Evolutionary conservation across 2,329 filamentous ascomycete species (phyloP).

Genomic region (Ophiostoma piceae): DNA sequence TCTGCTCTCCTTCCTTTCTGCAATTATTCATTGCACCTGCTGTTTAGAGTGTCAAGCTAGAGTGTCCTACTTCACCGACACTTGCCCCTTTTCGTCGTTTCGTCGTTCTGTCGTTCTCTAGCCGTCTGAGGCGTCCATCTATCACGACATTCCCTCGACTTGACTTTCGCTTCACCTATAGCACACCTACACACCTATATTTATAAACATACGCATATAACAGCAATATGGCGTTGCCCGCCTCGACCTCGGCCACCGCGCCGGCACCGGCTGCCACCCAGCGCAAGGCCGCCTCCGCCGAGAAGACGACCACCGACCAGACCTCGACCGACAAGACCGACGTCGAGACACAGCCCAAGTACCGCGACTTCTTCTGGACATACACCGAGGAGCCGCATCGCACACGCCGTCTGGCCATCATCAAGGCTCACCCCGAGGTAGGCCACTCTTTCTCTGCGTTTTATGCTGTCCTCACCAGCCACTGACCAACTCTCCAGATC

Average conservation of each 20-base stretch:
- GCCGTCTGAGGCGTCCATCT: background rate
- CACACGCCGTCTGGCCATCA: slow-evolving; percentile 84
- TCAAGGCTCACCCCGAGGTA: slow-evolving; percentile 96
- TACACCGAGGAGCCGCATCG: slow-evolving; percentile 97
- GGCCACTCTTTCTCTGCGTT: slow-evolving; percentile 24
- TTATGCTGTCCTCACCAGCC: background rate
- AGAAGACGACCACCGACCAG: background rate
- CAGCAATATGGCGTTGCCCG: slow-evolving; percentile 18
- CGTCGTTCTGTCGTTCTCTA: background rate
- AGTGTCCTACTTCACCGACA: background rate
- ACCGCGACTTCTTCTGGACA: slow-evolving; percentile 87
- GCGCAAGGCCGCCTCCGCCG: background rate
- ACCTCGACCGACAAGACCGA: background rate
- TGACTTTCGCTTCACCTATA: background rate
- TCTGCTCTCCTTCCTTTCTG: background rate
- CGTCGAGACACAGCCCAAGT: slow-evolving; percentile 35
- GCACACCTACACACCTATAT: background rate
- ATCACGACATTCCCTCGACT: background rate
- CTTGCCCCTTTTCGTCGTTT: slow-evolving; percentile 6
- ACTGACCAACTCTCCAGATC: slow-evolving; percentile 51
- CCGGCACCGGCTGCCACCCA: slow-evolving; percentile 3
- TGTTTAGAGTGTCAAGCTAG: background rate
- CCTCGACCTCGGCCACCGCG: slow-evolving; percentile 18
- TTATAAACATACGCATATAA: too few relatives aligned
- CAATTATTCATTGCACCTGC: background rate